phyloP scores from a whole-genome alignment of 805 yeast genomes.

The Candida pini region DNA sequence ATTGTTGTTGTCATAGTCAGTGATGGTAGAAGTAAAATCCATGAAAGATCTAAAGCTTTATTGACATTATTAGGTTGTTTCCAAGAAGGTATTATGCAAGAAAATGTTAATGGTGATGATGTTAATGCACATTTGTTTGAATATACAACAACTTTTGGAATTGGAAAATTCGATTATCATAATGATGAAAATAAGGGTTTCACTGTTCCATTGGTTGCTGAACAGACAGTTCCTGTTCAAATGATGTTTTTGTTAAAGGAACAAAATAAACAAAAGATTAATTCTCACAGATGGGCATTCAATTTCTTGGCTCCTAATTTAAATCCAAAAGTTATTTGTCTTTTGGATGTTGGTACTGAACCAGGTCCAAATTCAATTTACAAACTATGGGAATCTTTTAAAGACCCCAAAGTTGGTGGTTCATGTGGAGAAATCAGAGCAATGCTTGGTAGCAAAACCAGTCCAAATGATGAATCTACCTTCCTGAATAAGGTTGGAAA shows the following conservation, averaged over 20 bases:
- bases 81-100: constrained; percentile 93
- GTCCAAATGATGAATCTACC: constrained; percentile 27
- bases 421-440: constrained; percentile 97
- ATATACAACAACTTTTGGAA: constrained; percentile 86
- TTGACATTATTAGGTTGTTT: constrained; percentile 82
- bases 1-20: constrained; percentile 82
- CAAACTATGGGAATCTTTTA: constrained; percentile 83
- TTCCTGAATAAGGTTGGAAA: constrained; percentile 18
- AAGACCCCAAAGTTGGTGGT: constrained; percentile 81
- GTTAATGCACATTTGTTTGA: constrained; percentile 90
- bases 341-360: constrained; percentile 91
- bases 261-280: constrained; percentile 82
- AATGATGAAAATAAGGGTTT: constrained; percentile 42
- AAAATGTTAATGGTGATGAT: constrained; percentile 71
- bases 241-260: constrained; percentile 84
- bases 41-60: constrained; percentile 71
- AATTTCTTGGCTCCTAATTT: constrained; percentile 82
- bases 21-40: constrained; percentile 84
- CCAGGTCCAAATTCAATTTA: constrained; percentile 84
- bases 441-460: constrained; percentile 34
- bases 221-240: constrained; percentile 71
- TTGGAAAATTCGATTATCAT: constrained; percentile 38
- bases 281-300: constrained; percentile 95
- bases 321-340: constrained; percentile 74
- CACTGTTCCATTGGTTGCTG: constrained; percentile 60